These are phyloP conservation scores for Cladosporium sp. DNA, from an alignment of 2,329 filamentous ascomycete genomes.

Conservation along the genomic window DNA sequence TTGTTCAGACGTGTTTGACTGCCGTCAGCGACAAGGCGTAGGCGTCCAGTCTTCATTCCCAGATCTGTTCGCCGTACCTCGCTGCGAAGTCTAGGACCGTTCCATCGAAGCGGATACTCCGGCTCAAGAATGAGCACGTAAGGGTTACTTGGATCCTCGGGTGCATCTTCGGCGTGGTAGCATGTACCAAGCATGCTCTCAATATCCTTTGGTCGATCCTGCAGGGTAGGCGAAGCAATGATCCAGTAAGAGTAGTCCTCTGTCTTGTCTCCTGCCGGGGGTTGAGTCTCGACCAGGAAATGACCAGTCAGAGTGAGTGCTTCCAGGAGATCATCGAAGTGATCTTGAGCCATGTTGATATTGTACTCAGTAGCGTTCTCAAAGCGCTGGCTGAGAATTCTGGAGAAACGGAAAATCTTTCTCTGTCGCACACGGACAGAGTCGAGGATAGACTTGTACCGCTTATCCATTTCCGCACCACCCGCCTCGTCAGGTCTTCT, in stretches of 20 bases:
- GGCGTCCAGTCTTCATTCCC: constrained; percentile 79
- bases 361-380: constrained; percentile 96
- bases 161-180: constrained; percentile 63
- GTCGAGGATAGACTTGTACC: constrained; percentile 92
- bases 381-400: constrained; percentile 86
- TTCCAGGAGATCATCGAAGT: constrained; percentile 73
- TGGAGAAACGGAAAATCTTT: constrained; percentile 92
- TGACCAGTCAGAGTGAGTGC: constrained; percentile 77
- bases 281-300: constrained; percentile 71
- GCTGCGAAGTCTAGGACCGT: constrained; percentile 66
- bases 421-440: constrained; percentile 93
- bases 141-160: constrained; percentile 71
- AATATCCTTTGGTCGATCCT: constrained; percentile 72
- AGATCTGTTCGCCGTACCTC: constrained; percentile 72
- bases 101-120: constrained; percentile 75
- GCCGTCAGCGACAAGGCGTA: constrained; percentile 84
- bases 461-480: constrained; percentile 82
- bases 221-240: constrained; percentile 76
- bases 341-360: constrained; percentile 66
- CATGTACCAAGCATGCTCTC: constrained; percentile 79
- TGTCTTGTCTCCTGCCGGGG: constrained; percentile 56
- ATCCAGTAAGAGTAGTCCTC: constrained; percentile 50
- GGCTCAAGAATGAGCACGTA: constrained; percentile 84
- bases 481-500: constrained; percentile 78
- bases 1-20: constrained; percentile 73